Percentiles rank a stretch among this genome's conserved stretches.
Conservation (phyloP, 345 rosid genomes). For the Turritis glabra region DNA sequence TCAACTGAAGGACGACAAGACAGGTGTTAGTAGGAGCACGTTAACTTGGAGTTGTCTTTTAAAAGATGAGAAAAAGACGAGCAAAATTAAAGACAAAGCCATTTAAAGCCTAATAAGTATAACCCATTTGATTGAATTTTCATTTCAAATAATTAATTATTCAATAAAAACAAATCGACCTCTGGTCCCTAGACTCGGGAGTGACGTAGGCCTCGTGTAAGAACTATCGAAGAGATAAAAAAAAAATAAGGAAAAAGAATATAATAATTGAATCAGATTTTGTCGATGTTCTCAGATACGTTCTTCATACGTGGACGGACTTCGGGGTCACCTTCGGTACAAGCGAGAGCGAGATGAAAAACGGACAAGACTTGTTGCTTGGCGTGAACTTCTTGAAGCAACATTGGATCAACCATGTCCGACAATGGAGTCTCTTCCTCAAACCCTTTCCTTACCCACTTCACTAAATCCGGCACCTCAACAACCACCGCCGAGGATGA, state of each 20-base stretch:
- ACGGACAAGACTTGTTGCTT: conserved; percentile 86
- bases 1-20: too few relatives aligned
- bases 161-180: conserved; percentile 17
- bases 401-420: conserved; percentile 83
- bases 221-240: conserved; percentile 2
- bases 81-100: not conserved
- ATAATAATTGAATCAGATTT: conserved; percentile 41
- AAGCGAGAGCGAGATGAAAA: conserved; percentile 84
- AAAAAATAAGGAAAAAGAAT: not conserved
- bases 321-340: conserved; percentile 88
- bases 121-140: conserved; percentile 7
- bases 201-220: conserved; percentile 15
- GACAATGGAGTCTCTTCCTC: conserved; percentile 81
- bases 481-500: conserved; percentile 60
- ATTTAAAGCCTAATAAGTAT: not conserved
- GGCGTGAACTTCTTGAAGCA: conserved; percentile 92
- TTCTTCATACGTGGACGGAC: conserved; percentile 91
- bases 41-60: too few relatives aligned
- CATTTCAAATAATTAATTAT: conserved; percentile 21
- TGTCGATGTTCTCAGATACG: conserved; percentile 80
- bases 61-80: too few relatives aligned
- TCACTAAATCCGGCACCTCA: conserved; percentile 77
- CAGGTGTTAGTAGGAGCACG: too few relatives aligned
- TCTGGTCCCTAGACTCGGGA: not conserved
- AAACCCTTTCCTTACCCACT: conserved; percentile 93